phyloP scores from a whole-genome alignment of 306 rosid species.

The Lithocarpus polystachyus region DNA sequence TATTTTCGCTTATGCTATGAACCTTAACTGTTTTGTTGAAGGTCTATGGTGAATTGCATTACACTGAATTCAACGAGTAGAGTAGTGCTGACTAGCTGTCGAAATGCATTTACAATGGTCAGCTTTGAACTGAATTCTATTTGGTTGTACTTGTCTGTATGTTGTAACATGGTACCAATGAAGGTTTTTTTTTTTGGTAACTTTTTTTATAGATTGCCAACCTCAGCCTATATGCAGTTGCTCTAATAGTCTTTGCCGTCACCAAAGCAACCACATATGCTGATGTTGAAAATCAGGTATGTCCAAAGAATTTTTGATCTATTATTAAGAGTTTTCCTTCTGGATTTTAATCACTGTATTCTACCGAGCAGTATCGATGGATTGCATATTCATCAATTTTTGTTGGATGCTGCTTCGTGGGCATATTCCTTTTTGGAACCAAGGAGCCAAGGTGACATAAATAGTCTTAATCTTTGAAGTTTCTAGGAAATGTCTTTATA shows the following conservation, averaged over 20 bases:
- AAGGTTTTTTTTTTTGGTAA: background rate
- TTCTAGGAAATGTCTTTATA: background rate
- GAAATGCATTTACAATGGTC: slow-evolving; percentile 95
- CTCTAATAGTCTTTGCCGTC: slow-evolving; percentile 58
- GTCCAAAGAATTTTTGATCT: slow-evolving; percentile 7
- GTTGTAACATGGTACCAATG: background rate
- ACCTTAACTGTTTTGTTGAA: slow-evolving; percentile 31
- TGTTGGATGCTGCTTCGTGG: slow-evolving; percentile 90
- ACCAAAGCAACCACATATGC: slow-evolving; percentile 39
- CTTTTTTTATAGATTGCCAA: slow-evolving; percentile 67
- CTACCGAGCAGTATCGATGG: slow-evolving; percentile 76
- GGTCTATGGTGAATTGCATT: slow-evolving; percentile 96
- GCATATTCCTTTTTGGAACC: slow-evolving; percentile 62
- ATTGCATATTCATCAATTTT: slow-evolving; percentile 85
- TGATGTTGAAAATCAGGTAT: slow-evolving; percentile 74
- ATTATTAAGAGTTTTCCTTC: slow-evolving; percentile 7
- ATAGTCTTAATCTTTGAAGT: background rate
- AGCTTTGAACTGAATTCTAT: slow-evolving; percentile 23
- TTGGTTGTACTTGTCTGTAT: background rate
- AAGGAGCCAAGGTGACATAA: slow-evolving; percentile 83
- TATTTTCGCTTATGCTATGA: background rate
- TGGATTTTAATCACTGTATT: slow-evolving; percentile 19
- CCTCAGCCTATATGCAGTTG: slow-evolving; percentile 79
- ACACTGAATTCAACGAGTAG: slow-evolving; percentile 87
- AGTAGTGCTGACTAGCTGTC: slow-evolving; percentile 90